A percentile compares a stretch with the other conserved stretches of the same genome.
phyloP scores from a whole-genome alignment of 2,329 filamentous ascomycete genomes.

The Colletotrichum tamarilloi region DNA sequence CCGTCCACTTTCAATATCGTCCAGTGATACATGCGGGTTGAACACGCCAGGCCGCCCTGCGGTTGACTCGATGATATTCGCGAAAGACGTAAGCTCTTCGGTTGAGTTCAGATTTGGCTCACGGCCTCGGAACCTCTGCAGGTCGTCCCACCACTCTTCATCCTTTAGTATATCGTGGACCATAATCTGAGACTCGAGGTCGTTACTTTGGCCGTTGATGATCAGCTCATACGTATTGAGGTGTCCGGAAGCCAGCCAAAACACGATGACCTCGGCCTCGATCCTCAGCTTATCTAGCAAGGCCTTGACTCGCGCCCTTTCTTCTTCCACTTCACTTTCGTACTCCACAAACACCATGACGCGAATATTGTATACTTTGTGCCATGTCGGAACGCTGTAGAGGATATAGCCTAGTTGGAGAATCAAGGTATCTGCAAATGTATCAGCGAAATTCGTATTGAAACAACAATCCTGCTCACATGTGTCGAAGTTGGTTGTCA shows the following conservation, averaged over 20 bases:
- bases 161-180: slow-evolving; percentile 75
- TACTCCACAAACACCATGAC: slow-evolving; percentile 93
- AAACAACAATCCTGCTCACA: slow-evolving; percentile 61
- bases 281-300: slow-evolving; percentile 86
- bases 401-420: slow-evolving; percentile 88
- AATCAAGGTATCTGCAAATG: slow-evolving; percentile 74
- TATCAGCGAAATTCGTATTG: neutral
- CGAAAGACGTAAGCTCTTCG: slow-evolving; percentile 56
- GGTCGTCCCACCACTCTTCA: slow-evolving; percentile 86
- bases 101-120: slow-evolving; percentile 50
- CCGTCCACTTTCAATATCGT: slow-evolving; percentile 42
- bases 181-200: slow-evolving; percentile 59
- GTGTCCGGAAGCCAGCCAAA: slow-evolving; percentile 81
- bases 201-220: slow-evolving; percentile 72
- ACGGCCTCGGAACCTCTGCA: slow-evolving; percentile 66
- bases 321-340: slow-evolving; percentile 84
- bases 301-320: slow-evolving; percentile 76
- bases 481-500: slow-evolving; percentile 92
- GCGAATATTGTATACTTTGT: slow-evolving; percentile 76
- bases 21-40: slow-evolving; percentile 50
- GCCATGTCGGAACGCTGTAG: slow-evolving; percentile 84
- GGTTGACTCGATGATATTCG: slow-evolving; percentile 56
- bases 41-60: slow-evolving; percentile 55
- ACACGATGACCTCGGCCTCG: slow-evolving; percentile 81
- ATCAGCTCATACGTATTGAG: slow-evolving; percentile 81